Percentiles rank a stretch among this genome's conserved stretches.
Evolutionary conservation across 805 yeast genomes (phyloP).

Genomic region (Starmera dryadoides): DNA sequence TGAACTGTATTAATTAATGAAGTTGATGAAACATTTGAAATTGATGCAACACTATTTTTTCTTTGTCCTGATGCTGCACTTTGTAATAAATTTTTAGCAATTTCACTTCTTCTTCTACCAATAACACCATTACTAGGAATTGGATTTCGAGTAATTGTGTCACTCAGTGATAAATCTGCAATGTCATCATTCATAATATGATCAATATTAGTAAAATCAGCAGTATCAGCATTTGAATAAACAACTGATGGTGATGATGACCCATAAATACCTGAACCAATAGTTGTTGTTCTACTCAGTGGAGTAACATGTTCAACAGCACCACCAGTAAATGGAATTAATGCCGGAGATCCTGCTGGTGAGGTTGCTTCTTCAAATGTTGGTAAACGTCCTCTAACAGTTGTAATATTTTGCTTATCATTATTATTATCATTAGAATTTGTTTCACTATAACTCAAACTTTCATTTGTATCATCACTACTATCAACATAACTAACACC

Average conservation of each 20-base stretch:
- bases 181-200: neutral
- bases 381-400: conserved; percentile 34
- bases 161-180: neutral
- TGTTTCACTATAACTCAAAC: conserved; percentile 5
- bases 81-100: neutral
- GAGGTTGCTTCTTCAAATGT: conserved; percentile 62
- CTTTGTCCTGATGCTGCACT: neutral
- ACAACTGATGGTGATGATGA: neutral
- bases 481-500: neutral
- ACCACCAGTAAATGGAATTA: conserved; percentile 8
- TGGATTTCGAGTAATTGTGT: neutral
- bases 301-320: conserved; percentile 13
- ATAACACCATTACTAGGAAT: too few relatives aligned
- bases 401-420: neutral
- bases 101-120: neutral
- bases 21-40: neutral
- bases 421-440: too few relatives aligned
- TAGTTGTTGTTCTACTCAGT: conserved; percentile 15
- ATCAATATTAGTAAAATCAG: neutral
- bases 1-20: neutral
- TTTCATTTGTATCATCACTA: conserved; percentile 3
- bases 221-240: neutral
- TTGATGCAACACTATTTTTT: neutral
- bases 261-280: too few relatives aligned
- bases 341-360: conserved; percentile 26